Evolutionary conservation across 106 monocot species (phyloP).

Genomic region (Xerophyta viscosa): DNA sequence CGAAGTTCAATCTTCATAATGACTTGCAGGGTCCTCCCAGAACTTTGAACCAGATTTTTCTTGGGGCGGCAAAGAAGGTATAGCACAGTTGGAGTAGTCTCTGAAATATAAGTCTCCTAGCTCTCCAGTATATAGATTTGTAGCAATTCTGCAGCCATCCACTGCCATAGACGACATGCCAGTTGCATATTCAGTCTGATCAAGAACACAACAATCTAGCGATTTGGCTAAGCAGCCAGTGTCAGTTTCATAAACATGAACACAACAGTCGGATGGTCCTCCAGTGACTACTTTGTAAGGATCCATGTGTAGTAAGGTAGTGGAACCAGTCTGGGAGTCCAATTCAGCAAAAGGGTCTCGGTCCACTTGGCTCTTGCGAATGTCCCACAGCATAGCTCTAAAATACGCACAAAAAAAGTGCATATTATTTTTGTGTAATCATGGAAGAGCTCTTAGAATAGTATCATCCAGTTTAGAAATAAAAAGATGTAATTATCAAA

Average conservation of each 20-base stretch:
- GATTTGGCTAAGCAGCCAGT: conserved; percentile 32
- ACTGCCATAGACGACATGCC: conserved; percentile 52
- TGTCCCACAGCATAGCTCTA: conserved; percentile 51
- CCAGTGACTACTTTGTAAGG: conserved; percentile 60
- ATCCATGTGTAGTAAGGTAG: conserved; percentile 56
- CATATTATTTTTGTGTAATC: too few relatives aligned
- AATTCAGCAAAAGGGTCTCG: conserved; percentile 30
- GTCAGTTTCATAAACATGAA: conserved; percentile 58
- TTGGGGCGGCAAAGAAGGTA: conserved; percentile 7
- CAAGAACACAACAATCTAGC: conserved; percentile 19
- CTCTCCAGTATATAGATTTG: conserved; percentile 13
- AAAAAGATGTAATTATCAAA: too few relatives aligned
- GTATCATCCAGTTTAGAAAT: too few relatives aligned
- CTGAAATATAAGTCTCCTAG: conserved; percentile 22
- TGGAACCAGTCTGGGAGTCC: conserved; percentile 31
- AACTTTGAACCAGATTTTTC: conserved; percentile 27
- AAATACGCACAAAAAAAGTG: neutral
- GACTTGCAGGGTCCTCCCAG: conserved; percentile 42
- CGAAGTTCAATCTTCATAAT: too few relatives aligned
- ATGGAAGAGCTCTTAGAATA: too few relatives aligned
- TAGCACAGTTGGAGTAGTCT: conserved; percentile 44
- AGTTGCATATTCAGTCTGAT: neutral
- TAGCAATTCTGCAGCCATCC: conserved; percentile 46
- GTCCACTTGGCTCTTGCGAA: conserved; percentile 28
- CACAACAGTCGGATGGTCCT: conserved; percentile 31